Evolutionary conservation across 371 early-diverging fungal genomes (phyloP), one percentile per base, ranked within the genome.

Genomic region (Mucor piriformis): DNA sequence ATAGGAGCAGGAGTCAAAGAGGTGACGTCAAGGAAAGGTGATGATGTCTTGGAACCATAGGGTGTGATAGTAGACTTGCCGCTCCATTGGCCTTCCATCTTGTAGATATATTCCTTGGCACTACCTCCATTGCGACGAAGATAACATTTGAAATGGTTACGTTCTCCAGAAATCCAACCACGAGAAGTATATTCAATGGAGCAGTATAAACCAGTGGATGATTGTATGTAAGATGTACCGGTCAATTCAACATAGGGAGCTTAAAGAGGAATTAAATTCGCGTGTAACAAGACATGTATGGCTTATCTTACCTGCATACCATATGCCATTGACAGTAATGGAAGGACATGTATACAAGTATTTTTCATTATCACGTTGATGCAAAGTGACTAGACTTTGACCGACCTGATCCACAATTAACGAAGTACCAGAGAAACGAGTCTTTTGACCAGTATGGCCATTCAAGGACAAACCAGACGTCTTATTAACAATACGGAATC

Each of bases 131-230:
- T 63, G 43, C 74, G 59, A 44, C 82, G 59, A 37, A 74, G 32
- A 63, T 60, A 60, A 51, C 69, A 92, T 57, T 92, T 88, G 68
- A 92, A 87, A 50, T 83, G 79, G 51, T 92, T 87, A 58, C 88
- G 86, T 57, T 86, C 88, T 55, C 92, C 92, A 5, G 85, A 83
- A 57, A 92, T 84, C 85, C 88, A 92, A 18, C 90, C 87, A 57
- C 83, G 86, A n/a, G 89, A 85, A 33, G 83, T 61, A 64, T 85
- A 92, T 50, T 92, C 87, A 58, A 92, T 82, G 25, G 83, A 83
- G 34, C 87, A 78, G 23, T 82, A 77, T n/a, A 76, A 72, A n/a
- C 92, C 91, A 43, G 79, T 73, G 27, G 79, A 76, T 24, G 86
- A 84, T 55, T 83, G 82, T 51, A 92, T 88, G 56, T 78, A 82